phyloP scores from a whole-genome alignment of 805 yeast species.

The Lipomyces sp. region DNA sequence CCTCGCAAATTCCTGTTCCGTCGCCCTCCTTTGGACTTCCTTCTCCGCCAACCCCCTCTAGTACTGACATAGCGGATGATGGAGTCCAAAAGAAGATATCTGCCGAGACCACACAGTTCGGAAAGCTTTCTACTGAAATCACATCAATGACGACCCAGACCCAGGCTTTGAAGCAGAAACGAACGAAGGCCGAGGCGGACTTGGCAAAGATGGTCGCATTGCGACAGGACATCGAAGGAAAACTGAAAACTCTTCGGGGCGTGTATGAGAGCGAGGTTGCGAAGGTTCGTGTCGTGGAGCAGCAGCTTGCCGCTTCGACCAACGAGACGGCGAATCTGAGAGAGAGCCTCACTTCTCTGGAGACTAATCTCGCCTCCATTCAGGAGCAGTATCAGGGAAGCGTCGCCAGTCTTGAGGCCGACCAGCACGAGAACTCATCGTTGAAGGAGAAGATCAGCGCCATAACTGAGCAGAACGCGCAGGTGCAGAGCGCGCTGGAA shows the following conservation, averaged over 20 bases:
- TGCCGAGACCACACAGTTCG: constrained; percentile 78
- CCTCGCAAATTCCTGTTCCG: background rate
- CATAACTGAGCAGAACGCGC: constrained; percentile 63
- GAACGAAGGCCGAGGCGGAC: constrained; percentile 72
- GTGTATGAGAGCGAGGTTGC: constrained; percentile 76
- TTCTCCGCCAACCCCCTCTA: background rate
- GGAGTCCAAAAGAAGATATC: constrained; percentile 67
- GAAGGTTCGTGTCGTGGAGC: constrained; percentile 70
- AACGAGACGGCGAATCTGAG: constrained; percentile 66
- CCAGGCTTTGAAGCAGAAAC: constrained; percentile 62
- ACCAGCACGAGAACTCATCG: constrained; percentile 63
- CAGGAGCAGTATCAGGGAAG: constrained; percentile 61
- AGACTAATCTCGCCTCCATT: constrained; percentile 71
- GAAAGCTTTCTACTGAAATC: constrained; percentile 80
- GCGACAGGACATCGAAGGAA: constrained; percentile 70
- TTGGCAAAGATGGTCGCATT: constrained; percentile 61
- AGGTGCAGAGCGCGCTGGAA: constrained; percentile 55
- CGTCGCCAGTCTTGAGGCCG: constrained; percentile 57
- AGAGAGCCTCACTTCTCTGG: constrained; percentile 70
- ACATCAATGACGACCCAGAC: constrained; percentile 76
- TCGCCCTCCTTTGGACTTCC: background rate
- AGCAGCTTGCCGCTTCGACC: constrained; percentile 54
- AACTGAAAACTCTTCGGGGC: constrained; percentile 60
- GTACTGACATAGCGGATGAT: constrained; percentile 29
- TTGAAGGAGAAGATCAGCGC: constrained; percentile 66